phyloP scores from a whole-genome alignment of 371 early-diverging fungal genomes.

The Rhizopus stolonifer region DNA sequence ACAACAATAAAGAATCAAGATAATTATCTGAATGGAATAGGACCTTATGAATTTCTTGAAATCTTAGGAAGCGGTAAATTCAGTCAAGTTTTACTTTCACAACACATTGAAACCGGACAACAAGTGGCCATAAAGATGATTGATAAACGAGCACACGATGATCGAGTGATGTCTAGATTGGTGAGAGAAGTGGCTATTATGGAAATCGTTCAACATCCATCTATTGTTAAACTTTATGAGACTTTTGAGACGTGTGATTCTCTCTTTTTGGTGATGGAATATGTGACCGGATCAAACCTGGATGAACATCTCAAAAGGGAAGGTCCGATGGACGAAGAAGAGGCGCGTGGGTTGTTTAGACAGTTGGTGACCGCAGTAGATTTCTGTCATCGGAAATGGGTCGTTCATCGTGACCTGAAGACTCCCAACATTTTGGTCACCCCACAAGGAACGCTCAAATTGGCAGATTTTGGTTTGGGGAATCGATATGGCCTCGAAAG shows the following conservation, averaged over 20 bases:
- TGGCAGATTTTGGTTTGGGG: conserved; percentile 84
- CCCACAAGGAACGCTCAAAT: conserved; percentile 54
- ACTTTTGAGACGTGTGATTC: conserved; percentile 86
- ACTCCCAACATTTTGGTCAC: conserved; percentile 61
- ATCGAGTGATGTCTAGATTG: conserved; percentile 73
- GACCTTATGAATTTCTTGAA: conserved; percentile 76
- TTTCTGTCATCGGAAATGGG: conserved; percentile 70
- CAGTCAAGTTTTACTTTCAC: conserved; percentile 80
- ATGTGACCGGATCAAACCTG: conserved; percentile 57
- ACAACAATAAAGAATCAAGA: conserved; percentile 51
- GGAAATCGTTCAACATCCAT: conserved; percentile 81
- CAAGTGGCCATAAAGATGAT: conserved; percentile 65
- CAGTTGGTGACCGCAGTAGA: conserved; percentile 71
- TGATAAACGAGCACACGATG: conserved; percentile 79
- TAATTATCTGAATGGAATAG: conserved; percentile 48
- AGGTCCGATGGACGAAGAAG: conserved; percentile 54
- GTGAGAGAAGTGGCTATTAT: conserved; percentile 88
- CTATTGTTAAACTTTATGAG: conserved; percentile 88
- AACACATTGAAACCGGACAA: conserved; percentile 63
- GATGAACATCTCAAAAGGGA: conserved; percentile 53
- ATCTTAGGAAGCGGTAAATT: conserved; percentile 84
- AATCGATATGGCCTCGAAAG: conserved; percentile 68
- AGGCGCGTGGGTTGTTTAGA: conserved; percentile 66
- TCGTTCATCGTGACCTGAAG: conserved; percentile 83
- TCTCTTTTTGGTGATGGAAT: conserved; percentile 73